These are phyloP conservation scores for Mrakia blollopis DNA, from an alignment of 768 basidiomycete genomes.

Conservation along the genomic window DNA sequence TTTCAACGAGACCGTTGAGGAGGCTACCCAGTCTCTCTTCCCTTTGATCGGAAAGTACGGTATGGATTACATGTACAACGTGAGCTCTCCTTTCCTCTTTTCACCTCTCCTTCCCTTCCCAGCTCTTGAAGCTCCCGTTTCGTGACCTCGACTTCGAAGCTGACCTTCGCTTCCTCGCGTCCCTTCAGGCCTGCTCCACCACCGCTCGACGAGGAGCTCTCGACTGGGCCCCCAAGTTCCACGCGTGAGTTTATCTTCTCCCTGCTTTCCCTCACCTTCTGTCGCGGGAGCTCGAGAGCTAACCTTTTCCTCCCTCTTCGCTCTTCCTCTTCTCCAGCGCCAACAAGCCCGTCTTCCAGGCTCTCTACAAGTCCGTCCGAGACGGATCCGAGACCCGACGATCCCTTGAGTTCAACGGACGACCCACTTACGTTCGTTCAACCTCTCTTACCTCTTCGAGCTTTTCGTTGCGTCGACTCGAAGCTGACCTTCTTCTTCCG, in stretches of 20 bases:
- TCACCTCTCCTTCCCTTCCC: background rate
- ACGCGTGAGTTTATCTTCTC: slow-evolving; percentile 52
- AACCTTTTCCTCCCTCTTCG: background rate
- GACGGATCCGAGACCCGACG: slow-evolving; percentile 97
- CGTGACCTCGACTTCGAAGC: background rate
- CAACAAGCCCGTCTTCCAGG: slow-evolving; percentile 89
- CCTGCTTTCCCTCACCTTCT: background rate
- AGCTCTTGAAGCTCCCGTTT: background rate
- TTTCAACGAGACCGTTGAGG: slow-evolving; percentile 99
- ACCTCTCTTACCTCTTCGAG: background rate
- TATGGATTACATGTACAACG: slow-evolving; percentile 97
- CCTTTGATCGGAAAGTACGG: slow-evolving; percentile 93
- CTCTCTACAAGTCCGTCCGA: slow-evolving; percentile 87
- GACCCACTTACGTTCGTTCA: slow-evolving; percentile 62
- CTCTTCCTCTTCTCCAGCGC: slow-evolving; percentile 52
- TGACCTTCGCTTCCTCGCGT: background rate
- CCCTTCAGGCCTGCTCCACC: slow-evolving; percentile 74
- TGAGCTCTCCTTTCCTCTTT: background rate
- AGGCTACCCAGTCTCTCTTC: slow-evolving; percentile 98
- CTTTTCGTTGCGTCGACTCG: background rate
- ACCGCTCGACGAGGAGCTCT: slow-evolving; percentile 98
- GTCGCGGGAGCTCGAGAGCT: background rate
- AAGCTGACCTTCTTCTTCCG: background rate
- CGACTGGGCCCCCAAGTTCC: slow-evolving; percentile 92
- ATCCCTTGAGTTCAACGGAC: slow-evolving; percentile 90